Evolutionary conservation across 2,329 filamentous ascomycete genomes (phyloP).

Genomic region (Cytospora leucostoma): DNA sequence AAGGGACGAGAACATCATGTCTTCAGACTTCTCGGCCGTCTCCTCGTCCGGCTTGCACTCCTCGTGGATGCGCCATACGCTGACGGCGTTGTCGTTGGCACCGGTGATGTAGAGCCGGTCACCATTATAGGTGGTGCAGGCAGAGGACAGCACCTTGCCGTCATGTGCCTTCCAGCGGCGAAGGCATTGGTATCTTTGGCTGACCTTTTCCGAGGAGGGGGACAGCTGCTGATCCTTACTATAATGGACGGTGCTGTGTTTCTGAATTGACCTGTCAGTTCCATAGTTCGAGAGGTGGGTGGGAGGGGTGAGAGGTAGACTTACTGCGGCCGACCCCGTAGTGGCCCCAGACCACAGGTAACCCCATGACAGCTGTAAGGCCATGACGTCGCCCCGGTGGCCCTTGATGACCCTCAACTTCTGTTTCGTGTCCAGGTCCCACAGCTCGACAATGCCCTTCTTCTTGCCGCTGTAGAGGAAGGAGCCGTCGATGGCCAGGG

Average conservation of each 20-base stretch:
- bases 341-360: slow-evolving; percentile 86
- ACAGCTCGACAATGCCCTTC: slow-evolving; percentile 87
- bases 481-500: slow-evolving; percentile 82
- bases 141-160: slow-evolving; percentile 84
- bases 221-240: slow-evolving; percentile 54
- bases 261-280: slow-evolving; percentile 42
- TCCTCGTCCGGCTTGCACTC: slow-evolving; percentile 42
- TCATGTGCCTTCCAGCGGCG: slow-evolving; percentile 64
- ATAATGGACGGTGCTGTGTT: slow-evolving; percentile 68
- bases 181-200: slow-evolving; percentile 45
- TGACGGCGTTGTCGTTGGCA: slow-evolving; percentile 86
- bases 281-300: not conserved
- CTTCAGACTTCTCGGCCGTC: slow-evolving; percentile 45
- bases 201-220: slow-evolving; percentile 52
- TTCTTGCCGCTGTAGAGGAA: slow-evolving; percentile 91
- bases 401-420: slow-evolving; percentile 83
- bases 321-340: slow-evolving; percentile 81
- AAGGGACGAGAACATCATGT: slow-evolving; percentile 69
- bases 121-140: slow-evolving; percentile 67
- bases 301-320: slow-evolving; percentile 33
- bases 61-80: slow-evolving; percentile 77
- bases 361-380: slow-evolving; percentile 81
- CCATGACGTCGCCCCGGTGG: slow-evolving; percentile 80
- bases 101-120: slow-evolving; percentile 91
- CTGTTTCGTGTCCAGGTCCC: slow-evolving; percentile 94